These are phyloP conservation scores for Colletotrichum neosansevieriae DNA, from an alignment of 2,329 filamentous ascomycete species.

Conservation along the genomic window DNA sequence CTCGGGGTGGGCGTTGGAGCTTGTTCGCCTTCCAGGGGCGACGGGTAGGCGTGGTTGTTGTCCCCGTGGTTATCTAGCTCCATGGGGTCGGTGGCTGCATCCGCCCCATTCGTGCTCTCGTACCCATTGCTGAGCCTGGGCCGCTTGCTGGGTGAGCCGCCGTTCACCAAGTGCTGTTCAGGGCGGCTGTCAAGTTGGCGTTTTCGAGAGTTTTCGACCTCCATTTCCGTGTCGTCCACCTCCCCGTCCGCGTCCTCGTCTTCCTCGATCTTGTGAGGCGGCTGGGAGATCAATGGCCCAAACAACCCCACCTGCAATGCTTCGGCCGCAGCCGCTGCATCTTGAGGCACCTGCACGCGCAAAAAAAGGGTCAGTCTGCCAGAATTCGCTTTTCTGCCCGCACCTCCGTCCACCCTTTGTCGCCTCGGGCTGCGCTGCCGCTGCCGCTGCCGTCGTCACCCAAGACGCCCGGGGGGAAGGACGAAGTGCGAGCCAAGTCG, in stretches of 20 bases:
- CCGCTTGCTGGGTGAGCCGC: slow-evolving; percentile 69
- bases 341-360: slow-evolving; percentile 61
- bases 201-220: slow-evolving; percentile 62
- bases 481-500: slow-evolving; percentile 25
- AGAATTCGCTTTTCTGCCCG: slow-evolving; percentile 39
- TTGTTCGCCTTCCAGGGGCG: slow-evolving; percentile 70
- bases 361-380: slow-evolving; percentile 52
- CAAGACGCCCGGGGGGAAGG: slow-evolving; percentile 40
- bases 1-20: slow-evolving; percentile 64
- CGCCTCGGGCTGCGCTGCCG: slow-evolving; percentile 19
- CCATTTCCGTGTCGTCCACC: slow-evolving; percentile 53
- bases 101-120: slow-evolving; percentile 62
- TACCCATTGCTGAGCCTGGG: slow-evolving; percentile 72
- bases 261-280: slow-evolving; percentile 54
- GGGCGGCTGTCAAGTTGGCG: slow-evolving; percentile 60
- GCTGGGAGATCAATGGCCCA: slow-evolving; percentile 64
- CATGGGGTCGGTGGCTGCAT: slow-evolving; percentile 65
- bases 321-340: slow-evolving; percentile 60
- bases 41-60: slow-evolving; percentile 73
- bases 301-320: slow-evolving; percentile 66
- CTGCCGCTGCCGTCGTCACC: slow-evolving; percentile 8
- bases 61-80: slow-evolving; percentile 66
- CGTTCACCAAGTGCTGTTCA: slow-evolving; percentile 59
- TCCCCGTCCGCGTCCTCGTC: slow-evolving; percentile 52
- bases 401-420: slow-evolving; percentile 40